A percentile compares a stretch with the other conserved stretches of the same genome.
phyloP scores from a whole-genome alignment of 179 eudicot genomes.

The Silene vulgaris region DNA sequence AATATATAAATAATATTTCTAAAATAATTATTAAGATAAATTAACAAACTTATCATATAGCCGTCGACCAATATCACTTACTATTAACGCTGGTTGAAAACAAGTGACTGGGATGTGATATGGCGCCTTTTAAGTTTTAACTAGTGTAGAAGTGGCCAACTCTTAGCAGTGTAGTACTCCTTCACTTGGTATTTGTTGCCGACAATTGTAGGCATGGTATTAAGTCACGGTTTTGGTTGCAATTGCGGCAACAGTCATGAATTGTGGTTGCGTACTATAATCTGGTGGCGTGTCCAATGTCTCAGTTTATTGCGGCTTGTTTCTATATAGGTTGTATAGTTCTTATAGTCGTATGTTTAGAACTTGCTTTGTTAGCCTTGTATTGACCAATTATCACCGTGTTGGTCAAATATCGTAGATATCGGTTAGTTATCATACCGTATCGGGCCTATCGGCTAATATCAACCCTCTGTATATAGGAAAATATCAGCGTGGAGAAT shows the following conservation, averaged over 20 bases:
- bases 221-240: neutral
- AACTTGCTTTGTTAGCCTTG: neutral
- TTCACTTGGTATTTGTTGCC: slow-evolving; percentile 1
- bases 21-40: no score
- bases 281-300: neutral
- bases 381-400: neutral
- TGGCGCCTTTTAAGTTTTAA: neutral
- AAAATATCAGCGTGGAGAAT: neutral
- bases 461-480: neutral
- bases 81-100: neutral
- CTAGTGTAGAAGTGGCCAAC: neutral
- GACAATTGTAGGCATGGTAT: neutral
- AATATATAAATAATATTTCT: no score
- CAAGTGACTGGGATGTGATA: neutral
- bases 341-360: neutral
- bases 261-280: neutral
- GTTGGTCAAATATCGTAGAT: neutral
- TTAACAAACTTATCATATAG: neutral
- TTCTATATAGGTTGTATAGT: neutral
- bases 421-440: neutral
- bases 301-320: neutral
- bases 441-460: neutral
- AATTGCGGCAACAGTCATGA: neutral
- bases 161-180: neutral
- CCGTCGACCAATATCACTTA: neutral